Base-by-base conservation (phyloP, 2,329 filamentous ascomycete genomes). In the Sphaceloma murrayae region DNA sequence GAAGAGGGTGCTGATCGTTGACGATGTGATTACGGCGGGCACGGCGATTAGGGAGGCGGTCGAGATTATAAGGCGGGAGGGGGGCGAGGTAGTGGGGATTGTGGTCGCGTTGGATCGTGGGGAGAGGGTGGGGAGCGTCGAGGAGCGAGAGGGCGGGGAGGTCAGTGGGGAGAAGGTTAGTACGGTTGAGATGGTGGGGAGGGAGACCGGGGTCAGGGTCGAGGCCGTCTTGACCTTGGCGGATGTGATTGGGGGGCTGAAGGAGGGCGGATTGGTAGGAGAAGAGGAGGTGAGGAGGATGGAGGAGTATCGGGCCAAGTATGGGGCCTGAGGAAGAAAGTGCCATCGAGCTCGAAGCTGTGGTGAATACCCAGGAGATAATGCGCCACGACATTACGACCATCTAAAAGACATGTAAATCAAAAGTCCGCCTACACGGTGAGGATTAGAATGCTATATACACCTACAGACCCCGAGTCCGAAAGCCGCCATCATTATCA, bases 11-110 rank as follows among this genome's bases (percentile, higher is more conserved):
- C 72, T 98, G 24, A 84, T 98, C 54, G 81, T 98, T 30, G 91
- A 98, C 69, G 91, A 96, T 66, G 89, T 98, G 46, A 89, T 96
- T 57, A 95, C 88, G 1, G 89, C 87, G 1, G 91, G 91, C 19
- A 96, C 88, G 1, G 91, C 91, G 30, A 88, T 95, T 68, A 75
- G 87, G 47, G 88, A 96, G 63, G 86, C 89, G 10, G 87, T 96
- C 49, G 78, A 78, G 45, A 91, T 94, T 63, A 94, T 96, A 60
- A 74, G 78, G 55, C 77, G 77, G 55, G 82, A 94, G 61, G 91
- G 89, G 2, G 91, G 89, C 1, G 77, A 75, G 40, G 78, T 96
- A 16, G 83, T 82, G 3, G 89, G 87, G 21, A 88, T 96, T 46
- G 75, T 95, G 14, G 83, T 98, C 22, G 84, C 88, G 3, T 73